Base-by-base conservation (phyloP, 441 rosid species). In the California macrophylla region DNA sequence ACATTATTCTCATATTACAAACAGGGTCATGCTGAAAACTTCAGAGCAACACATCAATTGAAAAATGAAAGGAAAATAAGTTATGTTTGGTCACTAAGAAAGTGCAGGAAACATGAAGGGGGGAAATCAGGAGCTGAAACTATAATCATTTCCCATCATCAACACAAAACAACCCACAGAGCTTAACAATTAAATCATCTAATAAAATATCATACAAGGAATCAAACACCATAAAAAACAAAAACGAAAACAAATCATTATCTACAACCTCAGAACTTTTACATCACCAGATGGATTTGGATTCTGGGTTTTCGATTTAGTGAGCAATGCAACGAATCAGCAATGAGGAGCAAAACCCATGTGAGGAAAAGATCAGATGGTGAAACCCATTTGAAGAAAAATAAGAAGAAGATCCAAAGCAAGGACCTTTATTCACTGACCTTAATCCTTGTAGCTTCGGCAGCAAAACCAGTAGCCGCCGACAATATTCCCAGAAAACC, bases 361-460 rank as follows among this genome's bases (percentile, higher is more conserved):
- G 6, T 38, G 15, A 38, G 45, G 10, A 38, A 38, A 2, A 38
- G 45, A 38, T 38, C 45, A 38, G 45, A 38, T 10, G 1, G 1
- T 0, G 10, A 38, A 38, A 9, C 2, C 45, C 45, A 38, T 38
- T 38, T 10, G 45, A 38, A 72, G 45, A 77, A 15, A 15, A 42
- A 24, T 18, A 50, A 30, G 20, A 9, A 52, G 73, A 72, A 62
- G 54, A 34, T 60, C 45, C 42, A 29, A 61, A 71, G 47, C 8
- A 30, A 40, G 68, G 25, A 12, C 25, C 26, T 28, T 29, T 25
- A 8, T 6, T 15, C 21, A 24, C n/a, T 52, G 56, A 86, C 98
- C 92, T 91, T 89, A 68, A 91, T 81, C 78, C 87, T 75, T 24
- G 96, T 89, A 70, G 82, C 90, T 75, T 93, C 97, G 24, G 97